Evolutionary conservation across 345 rosid species (phyloP).

Genomic region (Clarkia xantiana): DNA sequence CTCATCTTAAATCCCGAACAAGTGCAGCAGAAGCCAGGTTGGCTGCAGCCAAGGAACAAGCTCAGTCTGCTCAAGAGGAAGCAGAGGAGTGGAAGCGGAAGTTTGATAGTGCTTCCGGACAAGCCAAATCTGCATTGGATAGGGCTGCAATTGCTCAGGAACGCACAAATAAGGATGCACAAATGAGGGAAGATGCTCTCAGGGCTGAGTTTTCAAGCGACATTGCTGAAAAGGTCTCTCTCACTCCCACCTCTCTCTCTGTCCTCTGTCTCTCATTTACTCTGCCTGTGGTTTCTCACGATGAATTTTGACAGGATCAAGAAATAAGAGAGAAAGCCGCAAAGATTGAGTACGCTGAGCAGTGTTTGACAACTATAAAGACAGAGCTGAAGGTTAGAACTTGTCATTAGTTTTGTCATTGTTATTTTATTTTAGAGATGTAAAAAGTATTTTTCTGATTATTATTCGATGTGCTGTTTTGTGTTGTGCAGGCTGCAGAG

Average conservation of each 20-base stretch:
- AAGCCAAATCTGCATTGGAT: constrained; percentile 80
- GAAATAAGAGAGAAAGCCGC: constrained; percentile 56
- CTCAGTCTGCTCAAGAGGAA: constrained; percentile 78
- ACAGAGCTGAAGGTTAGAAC: constrained; percentile 70
- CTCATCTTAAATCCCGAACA: constrained; percentile 60
- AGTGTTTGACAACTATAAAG: constrained; percentile 62
- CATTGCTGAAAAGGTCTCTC: constrained; percentile 52
- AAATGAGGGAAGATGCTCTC: constrained; percentile 74
- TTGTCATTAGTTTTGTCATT: neutral
- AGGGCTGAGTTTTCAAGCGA: constrained; percentile 55
- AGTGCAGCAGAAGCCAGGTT: constrained; percentile 93
- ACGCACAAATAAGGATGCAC: constrained; percentile 63
- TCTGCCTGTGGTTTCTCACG: neutral
- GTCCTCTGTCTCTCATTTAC: neutral
- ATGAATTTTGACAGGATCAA: constrained; percentile 47
- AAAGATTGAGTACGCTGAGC: constrained; percentile 71
- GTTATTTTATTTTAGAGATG: no score
- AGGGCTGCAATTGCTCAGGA: constrained; percentile 84
- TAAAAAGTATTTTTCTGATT: no score
- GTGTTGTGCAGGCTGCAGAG: constrained; percentile 67
- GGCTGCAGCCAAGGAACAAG: constrained; percentile 89
- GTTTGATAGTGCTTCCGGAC: constrained; percentile 73
- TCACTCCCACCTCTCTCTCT: constrained; percentile 5
- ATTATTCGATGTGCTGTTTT: neutral
- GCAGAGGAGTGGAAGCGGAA: constrained; percentile 92